phyloP scores from a whole-genome alignment of 495 filamentous ascomycete genomes.

The Neurospora tetrasperma region DNA sequence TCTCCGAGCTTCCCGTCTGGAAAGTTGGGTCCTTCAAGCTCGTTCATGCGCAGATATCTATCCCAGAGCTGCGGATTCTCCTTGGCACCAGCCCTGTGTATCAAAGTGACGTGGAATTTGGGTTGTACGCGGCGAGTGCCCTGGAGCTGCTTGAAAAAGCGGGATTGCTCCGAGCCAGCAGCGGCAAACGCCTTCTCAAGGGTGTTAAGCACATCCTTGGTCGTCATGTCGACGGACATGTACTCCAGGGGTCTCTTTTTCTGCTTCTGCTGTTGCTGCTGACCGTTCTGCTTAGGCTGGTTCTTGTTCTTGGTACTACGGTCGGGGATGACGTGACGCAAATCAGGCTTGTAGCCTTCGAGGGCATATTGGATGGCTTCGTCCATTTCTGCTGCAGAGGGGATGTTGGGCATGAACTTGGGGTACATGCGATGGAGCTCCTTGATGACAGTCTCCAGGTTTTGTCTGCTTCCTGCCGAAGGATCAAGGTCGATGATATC shows the following conservation, averaged over 20 bases:
- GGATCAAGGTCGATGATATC: constrained; percentile 78
- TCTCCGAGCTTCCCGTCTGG: constrained; percentile 31
- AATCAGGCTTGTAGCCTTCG: constrained; percentile 63
- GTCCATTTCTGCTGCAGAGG: constrained; percentile 64
- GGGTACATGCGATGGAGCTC: constrained; percentile 65
- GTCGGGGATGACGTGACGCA: constrained; percentile 61
- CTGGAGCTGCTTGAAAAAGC: constrained; percentile 68
- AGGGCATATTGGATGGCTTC: constrained; percentile 66
- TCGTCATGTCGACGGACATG: constrained; percentile 58
- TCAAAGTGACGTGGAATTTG: constrained; percentile 88
- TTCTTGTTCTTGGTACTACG: constrained; percentile 28
- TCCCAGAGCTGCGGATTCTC: constrained; percentile 61
- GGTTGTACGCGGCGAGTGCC: constrained; percentile 63
- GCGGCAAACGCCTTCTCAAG: constrained; percentile 60
- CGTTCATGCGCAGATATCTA: constrained; percentile 44
- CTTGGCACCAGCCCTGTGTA: constrained; percentile 58
- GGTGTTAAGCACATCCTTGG: constrained; percentile 44
- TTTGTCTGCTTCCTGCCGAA: constrained; percentile 61
- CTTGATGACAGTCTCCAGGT: constrained; percentile 70
- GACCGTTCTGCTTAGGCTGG: constrained; percentile 30
- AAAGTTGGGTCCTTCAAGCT: constrained; percentile 23
- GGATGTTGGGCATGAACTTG: constrained; percentile 59
- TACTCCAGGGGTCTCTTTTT: constrained; percentile 63
- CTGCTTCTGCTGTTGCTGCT: constrained; percentile 18
- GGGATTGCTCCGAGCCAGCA: constrained; percentile 36